Evolutionary conservation across 2,329 filamentous ascomycete genomes (phyloP).

Genomic region (Colletotrichum godetiae): DNA sequence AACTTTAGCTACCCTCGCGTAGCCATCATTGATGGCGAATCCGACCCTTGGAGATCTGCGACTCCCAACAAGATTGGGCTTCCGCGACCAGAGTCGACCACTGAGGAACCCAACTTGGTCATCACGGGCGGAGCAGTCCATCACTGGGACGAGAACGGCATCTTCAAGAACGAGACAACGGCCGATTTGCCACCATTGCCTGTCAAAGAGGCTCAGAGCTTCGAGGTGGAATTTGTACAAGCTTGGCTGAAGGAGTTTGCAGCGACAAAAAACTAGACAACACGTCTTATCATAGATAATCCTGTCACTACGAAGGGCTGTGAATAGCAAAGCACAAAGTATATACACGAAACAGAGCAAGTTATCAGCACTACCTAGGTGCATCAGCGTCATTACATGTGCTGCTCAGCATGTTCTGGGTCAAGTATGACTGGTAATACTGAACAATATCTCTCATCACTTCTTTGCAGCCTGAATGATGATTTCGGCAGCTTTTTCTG

Average conservation of each 20-base stretch:
- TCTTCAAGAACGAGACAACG: constrained; percentile 72
- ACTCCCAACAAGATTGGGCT: constrained; percentile 75
- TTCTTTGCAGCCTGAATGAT: constrained; percentile 36
- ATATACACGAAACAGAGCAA: too few relatives aligned
- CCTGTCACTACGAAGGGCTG: too few relatives aligned
- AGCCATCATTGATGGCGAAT: constrained; percentile 80
- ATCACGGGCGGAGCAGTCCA: constrained; percentile 77
- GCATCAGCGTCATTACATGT: not conserved
- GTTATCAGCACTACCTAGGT: not conserved
- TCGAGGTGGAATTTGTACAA: constrained; percentile 71
- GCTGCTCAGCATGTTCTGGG: not conserved
- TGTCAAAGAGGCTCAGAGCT: constrained; percentile 68
- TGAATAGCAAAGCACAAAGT: too few relatives aligned
- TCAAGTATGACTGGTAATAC: not conserved
- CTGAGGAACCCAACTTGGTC: constrained; percentile 75
- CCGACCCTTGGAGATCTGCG: constrained; percentile 83
- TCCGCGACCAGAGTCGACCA: constrained; percentile 64
- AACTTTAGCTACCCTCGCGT: constrained; percentile 79
- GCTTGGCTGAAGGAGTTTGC: constrained; percentile 75
- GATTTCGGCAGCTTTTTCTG: constrained; percentile 54
- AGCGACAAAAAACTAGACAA: not conserved
- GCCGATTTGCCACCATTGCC: constrained; percentile 66
- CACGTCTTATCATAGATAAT: too few relatives aligned
- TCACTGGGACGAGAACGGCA: constrained; percentile 82
- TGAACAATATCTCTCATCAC: not conserved